phyloP scores from a whole-genome alignment of 441 rosid genomes.

The Gossypium trilobum region DNA sequence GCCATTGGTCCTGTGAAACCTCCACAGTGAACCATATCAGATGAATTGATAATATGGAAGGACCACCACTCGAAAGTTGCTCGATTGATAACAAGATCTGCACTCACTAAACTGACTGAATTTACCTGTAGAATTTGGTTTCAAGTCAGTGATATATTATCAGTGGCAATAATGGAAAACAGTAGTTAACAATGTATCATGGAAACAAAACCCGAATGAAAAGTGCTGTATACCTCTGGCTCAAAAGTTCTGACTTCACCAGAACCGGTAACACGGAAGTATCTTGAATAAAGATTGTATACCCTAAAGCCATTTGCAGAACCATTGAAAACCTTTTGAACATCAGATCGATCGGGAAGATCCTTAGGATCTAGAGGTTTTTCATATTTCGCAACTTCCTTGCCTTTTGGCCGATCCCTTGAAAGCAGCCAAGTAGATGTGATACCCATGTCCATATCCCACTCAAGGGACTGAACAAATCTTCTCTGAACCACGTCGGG shows the following conservation, averaged over 20 bases:
- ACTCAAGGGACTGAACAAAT: constrained; percentile 69
- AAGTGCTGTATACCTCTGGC: constrained; percentile 49
- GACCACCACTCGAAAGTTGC: constrained; percentile 83
- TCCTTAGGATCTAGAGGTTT: constrained; percentile 44
- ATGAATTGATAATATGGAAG: constrained; percentile 64
- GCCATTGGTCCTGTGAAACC: constrained; percentile 87
- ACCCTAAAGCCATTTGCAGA: constrained; percentile 69
- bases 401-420: constrained; percentile 93
- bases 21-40: constrained; percentile 57
- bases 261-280: constrained; percentile 86
- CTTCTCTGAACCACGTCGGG: constrained; percentile 68
- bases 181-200: background rate
- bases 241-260: constrained; percentile 91
- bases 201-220: background rate
- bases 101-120: constrained; percentile 68
- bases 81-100: constrained; percentile 65
- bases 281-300: constrained; percentile 74
- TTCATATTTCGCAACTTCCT: constrained; percentile 74
- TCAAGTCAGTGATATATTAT: background rate
- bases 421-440: constrained; percentile 69
- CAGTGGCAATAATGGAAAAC: background rate
- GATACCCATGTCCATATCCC: constrained; percentile 70
- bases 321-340: constrained; percentile 86
- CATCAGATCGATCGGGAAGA: constrained; percentile 68
- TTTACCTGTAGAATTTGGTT: constrained; percentile 39